Evolutionary conservation across 371 early-diverging fungal genomes (phyloP), one percentile per base, ranked within the genome.

Genomic region (Zopfochytrium polystomum): DNA sequence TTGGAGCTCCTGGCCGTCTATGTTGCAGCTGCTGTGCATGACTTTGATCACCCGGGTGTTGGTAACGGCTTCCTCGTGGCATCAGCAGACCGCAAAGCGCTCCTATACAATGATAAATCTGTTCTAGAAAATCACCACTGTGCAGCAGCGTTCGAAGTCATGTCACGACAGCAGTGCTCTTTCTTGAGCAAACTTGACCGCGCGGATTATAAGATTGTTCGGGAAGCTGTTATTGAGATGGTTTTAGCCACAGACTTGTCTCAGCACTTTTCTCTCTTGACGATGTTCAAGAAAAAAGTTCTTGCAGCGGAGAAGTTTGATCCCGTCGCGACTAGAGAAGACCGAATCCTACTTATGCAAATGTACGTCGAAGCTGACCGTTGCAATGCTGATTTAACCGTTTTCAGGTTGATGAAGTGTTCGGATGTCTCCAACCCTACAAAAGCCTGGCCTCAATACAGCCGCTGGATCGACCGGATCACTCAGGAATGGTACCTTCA

Each of bases 121-220:
- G 5, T 82, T 4, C 79, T 97, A 18, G 98, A 97, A 76, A 93
- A 90, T 71, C 93, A 90, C 73, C 98, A 97, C 69, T 84, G 89
- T 2, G 86, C 90, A 73, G 80, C 90, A 3, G 86, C 93, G 45
- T 92, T 91, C 72, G 83, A 87, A 65, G 70, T 96, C 9, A 78
- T 97, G 30, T 20, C 65, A 26, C 62, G 69, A 20, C 45, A 43
- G 11, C 75, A 76, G 26, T 67, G 66, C 65, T 30, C 64, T 30
- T 78, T 78, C 61, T 55, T 71, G 33, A 59, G 56, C 2, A 64
- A 42, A 13, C 34, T 75, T 59, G 74, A 65, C 48, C 58, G 67
- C 5, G 67, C 60, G 38, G 63, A 60, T 13, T 77, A 63, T 52
- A 49, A 58, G 20, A 42, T 46, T 1, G 32, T 74, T 18, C 65